These are phyloP conservation scores for Carex sylvatica DNA, from an alignment of 202 grass and related monocot species.

Conservation along the genomic window DNA sequence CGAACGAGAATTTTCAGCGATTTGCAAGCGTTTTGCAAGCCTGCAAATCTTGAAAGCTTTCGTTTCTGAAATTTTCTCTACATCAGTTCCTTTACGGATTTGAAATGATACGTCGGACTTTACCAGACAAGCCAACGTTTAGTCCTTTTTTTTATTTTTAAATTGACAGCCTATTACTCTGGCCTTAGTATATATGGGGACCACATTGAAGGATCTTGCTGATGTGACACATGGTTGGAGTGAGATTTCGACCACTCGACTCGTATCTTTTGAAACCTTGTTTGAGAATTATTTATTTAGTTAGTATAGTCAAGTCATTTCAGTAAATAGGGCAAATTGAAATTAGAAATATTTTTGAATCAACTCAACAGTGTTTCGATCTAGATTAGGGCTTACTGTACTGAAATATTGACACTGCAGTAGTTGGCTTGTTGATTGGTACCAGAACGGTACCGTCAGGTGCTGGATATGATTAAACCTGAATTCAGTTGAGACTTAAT, in stretches of 20 bases:
- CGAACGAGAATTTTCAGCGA: too few relatives aligned
- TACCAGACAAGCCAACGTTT: not conserved
- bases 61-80: too few relatives aligned
- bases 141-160: constrained; percentile 12
- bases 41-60: too few relatives aligned
- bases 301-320: constrained; percentile 5
- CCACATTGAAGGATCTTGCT: constrained; percentile 91
- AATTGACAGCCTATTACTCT: constrained; percentile 83
- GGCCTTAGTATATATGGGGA: constrained; percentile 85
- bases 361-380: not conserved
- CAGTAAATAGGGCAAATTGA: not conserved
- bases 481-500: not conserved
- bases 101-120: too few relatives aligned
- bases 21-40: too few relatives aligned
- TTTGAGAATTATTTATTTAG: not conserved
- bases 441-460: not conserved
- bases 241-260: constrained; percentile 76
- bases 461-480: constrained; percentile 1
- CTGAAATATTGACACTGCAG: not conserved
- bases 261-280: constrained; percentile 60
- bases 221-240: constrained; percentile 98
- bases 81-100: too few relatives aligned
- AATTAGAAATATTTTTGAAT: not conserved
- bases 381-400: not conserved
- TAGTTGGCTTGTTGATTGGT: constrained; percentile 1